Conservation (phyloP, 2,329 filamentous ascomycete genomes). For the Ceratocystis alfenasii region DNA sequence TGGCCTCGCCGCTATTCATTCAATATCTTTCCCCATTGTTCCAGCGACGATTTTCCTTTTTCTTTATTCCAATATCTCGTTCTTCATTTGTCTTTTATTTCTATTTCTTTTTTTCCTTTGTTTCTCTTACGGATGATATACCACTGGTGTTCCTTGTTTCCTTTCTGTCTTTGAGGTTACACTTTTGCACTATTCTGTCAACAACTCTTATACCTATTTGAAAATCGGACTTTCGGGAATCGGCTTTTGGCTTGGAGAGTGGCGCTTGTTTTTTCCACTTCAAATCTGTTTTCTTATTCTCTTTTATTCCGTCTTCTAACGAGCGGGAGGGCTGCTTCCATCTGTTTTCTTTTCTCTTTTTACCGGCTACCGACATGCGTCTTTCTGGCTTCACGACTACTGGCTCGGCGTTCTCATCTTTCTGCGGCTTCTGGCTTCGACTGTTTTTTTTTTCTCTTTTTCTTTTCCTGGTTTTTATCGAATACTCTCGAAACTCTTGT, state of each 20-base stretch:
- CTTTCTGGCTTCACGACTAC: slow-evolving; percentile 14
- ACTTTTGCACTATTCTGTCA: slow-evolving; percentile 2
- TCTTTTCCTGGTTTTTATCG: slow-evolving; percentile 4
- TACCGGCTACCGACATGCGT: slow-evolving; percentile 9
- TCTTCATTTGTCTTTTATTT: slow-evolving; percentile 13
- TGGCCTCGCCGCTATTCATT: background rate
- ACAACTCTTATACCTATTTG: slow-evolving; percentile 15
- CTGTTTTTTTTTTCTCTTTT: background rate
- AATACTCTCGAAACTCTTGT: slow-evolving; percentile 1
- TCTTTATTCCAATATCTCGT: slow-evolving; percentile 5
- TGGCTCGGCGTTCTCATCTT: slow-evolving; percentile 18
- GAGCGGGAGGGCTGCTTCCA: slow-evolving; percentile 3
- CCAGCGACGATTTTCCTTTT: slow-evolving; percentile 9
- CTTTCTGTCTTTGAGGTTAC: slow-evolving; percentile 14
- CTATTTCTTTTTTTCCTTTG: slow-evolving; percentile 14
- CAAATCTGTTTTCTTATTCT: slow-evolving; percentile 10
- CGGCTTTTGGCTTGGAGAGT: slow-evolving; percentile 15
- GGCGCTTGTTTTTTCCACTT: slow-evolving; percentile 14
- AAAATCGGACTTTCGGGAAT: slow-evolving; percentile 15
- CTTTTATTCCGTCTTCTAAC: slow-evolving; percentile 1
- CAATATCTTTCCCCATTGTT: slow-evolving; percentile 9
- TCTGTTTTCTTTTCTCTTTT: slow-evolving; percentile 6
- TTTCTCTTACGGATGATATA: slow-evolving; percentile 16
- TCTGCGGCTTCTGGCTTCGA: background rate
- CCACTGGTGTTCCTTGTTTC: slow-evolving; percentile 15